These are phyloP conservation scores for Gossypium davidsonii DNA, from an alignment of 441 rosid genomes.

Conservation along the genomic window DNA sequence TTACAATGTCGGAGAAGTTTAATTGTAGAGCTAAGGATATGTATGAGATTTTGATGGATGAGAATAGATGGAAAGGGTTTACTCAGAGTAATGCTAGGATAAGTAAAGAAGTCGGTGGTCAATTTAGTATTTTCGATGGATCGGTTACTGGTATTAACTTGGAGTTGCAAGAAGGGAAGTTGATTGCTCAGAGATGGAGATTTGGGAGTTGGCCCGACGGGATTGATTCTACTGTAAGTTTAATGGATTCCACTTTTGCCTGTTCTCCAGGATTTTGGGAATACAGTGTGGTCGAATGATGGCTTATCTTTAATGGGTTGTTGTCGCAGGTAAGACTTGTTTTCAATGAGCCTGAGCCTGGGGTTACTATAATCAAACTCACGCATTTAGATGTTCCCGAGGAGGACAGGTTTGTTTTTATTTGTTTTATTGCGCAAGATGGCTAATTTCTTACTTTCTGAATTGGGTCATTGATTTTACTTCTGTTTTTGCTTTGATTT, in stretches of 20 bases:
- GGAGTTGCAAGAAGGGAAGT: constrained; percentile 76
- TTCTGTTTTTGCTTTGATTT: not conserved
- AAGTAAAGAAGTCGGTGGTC: constrained; percentile 75
- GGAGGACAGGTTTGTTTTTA: constrained; percentile 70
- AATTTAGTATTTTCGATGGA: constrained; percentile 76
- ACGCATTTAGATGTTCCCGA: constrained; percentile 76
- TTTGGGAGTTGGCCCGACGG: constrained; percentile 98
- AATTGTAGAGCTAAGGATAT: constrained; percentile 73
- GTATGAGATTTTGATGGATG: constrained; percentile 91
- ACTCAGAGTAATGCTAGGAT: constrained; percentile 86
- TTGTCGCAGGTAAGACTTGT: constrained; percentile 62
- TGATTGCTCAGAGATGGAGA: constrained; percentile 89
- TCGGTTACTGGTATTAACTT: constrained; percentile 72
- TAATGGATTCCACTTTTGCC: not conserved
- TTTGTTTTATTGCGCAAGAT: not conserved
- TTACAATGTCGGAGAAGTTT: constrained; percentile 72
- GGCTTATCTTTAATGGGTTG: not conserved
- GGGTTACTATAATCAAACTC: constrained; percentile 64
- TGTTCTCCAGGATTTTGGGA: not conserved
- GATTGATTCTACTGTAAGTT: constrained; percentile 60
- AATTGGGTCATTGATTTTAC: not conserved
- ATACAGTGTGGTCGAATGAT: constrained; percentile 3
- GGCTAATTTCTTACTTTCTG: not conserved
- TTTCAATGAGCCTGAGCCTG: constrained; percentile 74
- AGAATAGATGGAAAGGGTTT: constrained; percentile 88